Base-by-base conservation (phyloP, 208 protist genomes). In the Strigomonas galati region DNA sequence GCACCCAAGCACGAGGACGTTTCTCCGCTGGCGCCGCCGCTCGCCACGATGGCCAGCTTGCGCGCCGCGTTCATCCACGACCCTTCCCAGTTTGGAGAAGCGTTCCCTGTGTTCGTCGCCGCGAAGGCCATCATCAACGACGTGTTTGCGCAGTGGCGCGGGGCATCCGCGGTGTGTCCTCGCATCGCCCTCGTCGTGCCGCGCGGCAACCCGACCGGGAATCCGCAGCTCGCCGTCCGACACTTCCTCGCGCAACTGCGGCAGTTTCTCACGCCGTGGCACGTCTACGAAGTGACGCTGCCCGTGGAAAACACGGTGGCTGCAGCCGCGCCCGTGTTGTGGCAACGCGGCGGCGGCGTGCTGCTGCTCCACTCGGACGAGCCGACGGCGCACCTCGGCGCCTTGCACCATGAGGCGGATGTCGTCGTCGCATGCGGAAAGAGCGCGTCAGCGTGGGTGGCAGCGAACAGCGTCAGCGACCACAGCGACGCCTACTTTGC, bases 371-470 rank as follows among this genome's bases (percentile, higher is more conserved):
- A 74, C 51, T 76, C 62, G 23, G 83, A 86, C 26, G 87, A 93
- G 51, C 24, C 72, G 35, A 58, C 76, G n/a, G 75, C 83, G 31
- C 69, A 72, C 57, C 65, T 90, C 3, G 74, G 80, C 19, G 71
- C 62, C 9, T 54, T 90, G 48, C 73, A 82, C 43, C 71, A 82
- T 40, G 81, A 86, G 21, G 82, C 87, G 4, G 81, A 90, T 49
- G 62, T 89, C 4, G 79, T 89, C 19, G 74, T 93, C 24, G 74
- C 81, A 9, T 87, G 80, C 58, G 83, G 87, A 9, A 84, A 84
- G 63, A 62, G 69, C n/a, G 75, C 79, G 0, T 66, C 83, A 17
- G 62, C 76, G 31, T 78, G 76, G 68, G 62, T 73, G 19, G 71
- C 72, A n/a, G 72, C 72, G 44, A 77, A 81, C 57, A 65, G 56